Evolutionary conservation across 2,329 filamentous ascomycete species (phyloP).

Genomic region (Fusarium begoniae): DNA sequence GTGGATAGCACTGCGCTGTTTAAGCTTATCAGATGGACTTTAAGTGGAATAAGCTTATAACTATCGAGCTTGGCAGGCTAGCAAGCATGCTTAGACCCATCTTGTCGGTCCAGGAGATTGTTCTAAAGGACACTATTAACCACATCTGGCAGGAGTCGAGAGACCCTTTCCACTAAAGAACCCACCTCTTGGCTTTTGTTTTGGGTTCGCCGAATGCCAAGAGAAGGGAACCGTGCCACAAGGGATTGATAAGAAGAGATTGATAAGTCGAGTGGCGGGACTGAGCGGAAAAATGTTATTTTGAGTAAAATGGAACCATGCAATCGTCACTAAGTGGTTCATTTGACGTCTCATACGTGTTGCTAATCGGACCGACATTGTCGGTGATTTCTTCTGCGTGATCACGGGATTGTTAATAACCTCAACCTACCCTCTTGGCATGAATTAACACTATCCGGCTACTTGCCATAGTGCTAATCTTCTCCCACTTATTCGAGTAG

Average conservation of each 20-base stretch:
- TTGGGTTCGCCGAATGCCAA: not conserved
- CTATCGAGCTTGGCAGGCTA: not conserved
- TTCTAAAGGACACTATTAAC: not conserved
- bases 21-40: not conserved
- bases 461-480: too few relatives aligned
- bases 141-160: not conserved
- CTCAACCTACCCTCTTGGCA: too few relatives aligned
- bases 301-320: fast-evolving
- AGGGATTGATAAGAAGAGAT: too few relatives aligned
- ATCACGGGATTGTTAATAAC: fast-evolving
- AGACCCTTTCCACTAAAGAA: not conserved
- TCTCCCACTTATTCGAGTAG: too few relatives aligned
- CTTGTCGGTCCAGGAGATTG: not conserved
- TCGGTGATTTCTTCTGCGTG: not conserved
- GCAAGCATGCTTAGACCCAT: not conserved
- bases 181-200: not conserved
- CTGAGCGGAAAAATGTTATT: not conserved
- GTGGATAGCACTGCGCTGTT: not conserved
- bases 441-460: fast-evolving
- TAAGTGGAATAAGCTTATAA: not conserved
- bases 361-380: not conserved
- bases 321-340: not conserved
- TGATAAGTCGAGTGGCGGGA: not conserved
- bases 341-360: fast-evolving
- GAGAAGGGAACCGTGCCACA: not conserved